Percentiles rank a stretch among this genome's conserved stretches.
Conservation (phyloP, 805 yeast genomes). For the Starmera pachycereana region DNA sequence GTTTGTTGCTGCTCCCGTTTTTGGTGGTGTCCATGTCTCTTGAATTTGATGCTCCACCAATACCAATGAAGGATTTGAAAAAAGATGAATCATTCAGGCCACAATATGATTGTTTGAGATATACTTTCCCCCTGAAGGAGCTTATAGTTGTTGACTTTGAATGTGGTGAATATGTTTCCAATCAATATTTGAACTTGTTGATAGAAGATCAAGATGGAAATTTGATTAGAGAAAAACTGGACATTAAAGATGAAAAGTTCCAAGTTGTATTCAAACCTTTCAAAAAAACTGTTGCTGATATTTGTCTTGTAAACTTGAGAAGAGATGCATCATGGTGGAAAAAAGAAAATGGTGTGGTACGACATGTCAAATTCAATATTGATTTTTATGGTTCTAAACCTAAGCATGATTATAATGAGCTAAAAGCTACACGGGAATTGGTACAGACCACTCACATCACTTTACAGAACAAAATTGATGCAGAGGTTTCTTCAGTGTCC, state of each 20-base stretch:
- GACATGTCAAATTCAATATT: not conserved
- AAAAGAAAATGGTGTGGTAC: conserved; percentile 10
- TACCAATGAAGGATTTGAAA: not conserved
- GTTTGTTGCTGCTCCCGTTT: not conserved
- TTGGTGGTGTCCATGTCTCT: not conserved
- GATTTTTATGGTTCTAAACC: conserved; percentile 1
- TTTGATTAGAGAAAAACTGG: conserved; percentile 1
- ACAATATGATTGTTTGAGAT: not conserved
- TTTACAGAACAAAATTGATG: not conserved
- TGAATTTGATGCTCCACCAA: not conserved
- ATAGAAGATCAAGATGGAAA: conserved; percentile 6
- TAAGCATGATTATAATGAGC: conserved; percentile 3
- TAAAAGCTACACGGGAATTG: not conserved
- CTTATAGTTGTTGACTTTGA: not conserved
- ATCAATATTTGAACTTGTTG: conserved; percentile 5
- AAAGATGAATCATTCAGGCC: not conserved
- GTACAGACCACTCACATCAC: not conserved
- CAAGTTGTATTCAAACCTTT: conserved; percentile 7
- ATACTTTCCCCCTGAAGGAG: not conserved
- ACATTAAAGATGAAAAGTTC: conserved; percentile 3
- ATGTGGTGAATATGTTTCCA: not conserved
- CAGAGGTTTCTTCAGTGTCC: not conserved
- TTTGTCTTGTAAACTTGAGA: conserved; percentile 9
- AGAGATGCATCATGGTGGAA: conserved; percentile 26
- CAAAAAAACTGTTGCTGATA: not conserved